Evolutionary conservation across 441 rosid species (phyloP), one percentile per base, ranked within the genome.

Genomic region (Gossypium schwendimanii): DNA sequence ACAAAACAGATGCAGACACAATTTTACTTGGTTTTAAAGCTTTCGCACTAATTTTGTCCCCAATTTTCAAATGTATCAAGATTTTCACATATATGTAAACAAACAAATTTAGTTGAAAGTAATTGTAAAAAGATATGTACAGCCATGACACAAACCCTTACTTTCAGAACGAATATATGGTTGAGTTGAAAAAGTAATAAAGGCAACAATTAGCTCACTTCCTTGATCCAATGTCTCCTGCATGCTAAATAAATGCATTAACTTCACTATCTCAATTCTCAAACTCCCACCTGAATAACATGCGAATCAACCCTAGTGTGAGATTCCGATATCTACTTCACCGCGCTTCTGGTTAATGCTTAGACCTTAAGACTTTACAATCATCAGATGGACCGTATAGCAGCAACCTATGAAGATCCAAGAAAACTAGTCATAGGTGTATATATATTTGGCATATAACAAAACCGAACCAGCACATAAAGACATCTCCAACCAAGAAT

Each of bases 351-450:
- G 60, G 11, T 10, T 55, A 21, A 55, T 12, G 54, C 18, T 21
- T 44, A 21, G n/a, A 49, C 52, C 20, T 11, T 11, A 6, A 6
- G 18, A 12, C 3, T 50, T 44, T 65, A 18, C 50, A 26, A 33
- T n/a, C 39, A 45, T 8, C 53, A 45, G 44, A 47, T n/a, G 11
- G 7, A 55, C 11, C 2, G 4, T 10, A 49, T 1, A 63, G 50
- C 6, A 61, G 39, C 21, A 60, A 6, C 17, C 3, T 14, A 72
- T 21, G 47, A 26, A 41, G 24, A 11, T n/a, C 57, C 18, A 41
- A 45, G 50, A 63, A 33, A 73, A 18, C n/a, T 26, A 8, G 76
- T 79, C 82, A 18, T 61, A 0, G 24, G n/a, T 17, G 0, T 36
- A 36, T 1, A n/a, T 54, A 50, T 15, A 9, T 26, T 49, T 52